phyloP scores from a whole-genome alignment of 1,139 yeast species.

The Scheffersomyces stambukii region DNA sequence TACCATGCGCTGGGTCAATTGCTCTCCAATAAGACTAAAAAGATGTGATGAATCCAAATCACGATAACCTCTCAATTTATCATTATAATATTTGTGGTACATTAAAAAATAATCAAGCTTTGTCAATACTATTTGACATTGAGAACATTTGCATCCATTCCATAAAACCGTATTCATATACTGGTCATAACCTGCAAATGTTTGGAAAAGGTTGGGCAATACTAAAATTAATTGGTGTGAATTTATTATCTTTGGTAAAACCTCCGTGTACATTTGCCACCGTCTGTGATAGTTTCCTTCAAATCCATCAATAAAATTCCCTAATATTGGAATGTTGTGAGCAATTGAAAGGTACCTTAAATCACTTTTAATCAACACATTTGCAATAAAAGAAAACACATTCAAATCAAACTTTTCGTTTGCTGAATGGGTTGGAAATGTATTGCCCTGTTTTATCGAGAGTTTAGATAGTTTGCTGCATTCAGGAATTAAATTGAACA shows the following conservation, averaged over 20 bases:
- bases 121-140: constrained; percentile 46
- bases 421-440: constrained; percentile 32
- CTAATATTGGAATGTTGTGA: constrained; percentile 44
- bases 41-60: constrained; percentile 59
- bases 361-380: constrained; percentile 13
- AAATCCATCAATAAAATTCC: constrained; percentile 45
- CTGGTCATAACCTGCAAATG: constrained; percentile 65
- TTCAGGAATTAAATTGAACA: constrained; percentile 22
- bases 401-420: constrained; percentile 57
- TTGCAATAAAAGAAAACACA: constrained; percentile 39
- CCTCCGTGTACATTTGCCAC: constrained; percentile 42
- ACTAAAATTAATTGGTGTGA: constrained; percentile 36
- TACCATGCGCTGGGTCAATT: constrained; percentile 31
- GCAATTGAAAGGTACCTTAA: constrained; percentile 40
- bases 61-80: constrained; percentile 39
- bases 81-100: constrained; percentile 57
- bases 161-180: constrained; percentile 64
- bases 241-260: constrained; percentile 42
- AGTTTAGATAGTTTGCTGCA: constrained; percentile 28
- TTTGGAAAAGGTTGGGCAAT: constrained; percentile 55
- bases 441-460: constrained; percentile 44
- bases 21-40: constrained; percentile 48
- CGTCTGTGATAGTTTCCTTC: constrained; percentile 70
- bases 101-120: constrained; percentile 55
- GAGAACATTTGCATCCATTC: constrained; percentile 69